A percentile compares a stretch with the other conserved stretches of the same genome.
These are phyloP conservation scores for Grosmannia penicillata DNA, from an alignment of 2,329 filamentous ascomycete genomes.

Conservation along the genomic window DNA sequence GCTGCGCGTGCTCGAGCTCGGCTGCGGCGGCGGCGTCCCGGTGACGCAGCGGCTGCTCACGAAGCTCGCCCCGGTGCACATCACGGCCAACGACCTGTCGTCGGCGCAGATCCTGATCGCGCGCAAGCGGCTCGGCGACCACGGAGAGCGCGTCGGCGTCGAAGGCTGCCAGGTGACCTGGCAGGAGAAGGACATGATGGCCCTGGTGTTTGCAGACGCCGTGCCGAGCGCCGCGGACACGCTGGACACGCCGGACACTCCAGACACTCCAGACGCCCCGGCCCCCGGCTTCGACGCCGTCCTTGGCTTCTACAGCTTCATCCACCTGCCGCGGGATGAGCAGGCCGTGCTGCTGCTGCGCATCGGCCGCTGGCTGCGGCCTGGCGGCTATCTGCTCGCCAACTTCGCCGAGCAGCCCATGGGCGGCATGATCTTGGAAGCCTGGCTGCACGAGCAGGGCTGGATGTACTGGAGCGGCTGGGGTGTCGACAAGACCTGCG, in stretches of 20 bases:
- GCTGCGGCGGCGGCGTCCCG: constrained; percentile 25
- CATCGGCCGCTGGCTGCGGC: constrained; percentile 32
- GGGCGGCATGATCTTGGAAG: constrained; percentile 16
- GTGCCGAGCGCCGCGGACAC: not conserved
- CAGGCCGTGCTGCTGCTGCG: constrained; percentile 29
- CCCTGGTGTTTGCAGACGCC: constrained; percentile 15
- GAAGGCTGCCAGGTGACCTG: constrained; percentile 13
- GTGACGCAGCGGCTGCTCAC: constrained; percentile 19
- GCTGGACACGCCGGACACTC: not conserved
- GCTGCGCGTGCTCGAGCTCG: constrained; percentile 23
- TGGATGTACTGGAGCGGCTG: constrained; percentile 30
- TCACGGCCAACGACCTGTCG: constrained; percentile 28
- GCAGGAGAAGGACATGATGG: constrained; percentile 23
- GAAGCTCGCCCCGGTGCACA: constrained; percentile 8
- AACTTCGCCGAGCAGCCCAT: constrained; percentile 24
- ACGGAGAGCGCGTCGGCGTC: constrained; percentile 3
- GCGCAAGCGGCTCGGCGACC: constrained; percentile 12
- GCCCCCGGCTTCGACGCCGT: constrained; percentile 31
- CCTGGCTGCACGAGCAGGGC: constrained; percentile 23
- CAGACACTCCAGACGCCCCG: not conserved
- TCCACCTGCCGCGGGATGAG: constrained; percentile 37
- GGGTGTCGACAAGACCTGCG: constrained; percentile 19
- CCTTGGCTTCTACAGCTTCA: constrained; percentile 36
- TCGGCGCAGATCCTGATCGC: constrained; percentile 21
- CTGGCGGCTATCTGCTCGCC: constrained; percentile 32